phyloP scores from a whole-genome alignment of 2,329 filamentous ascomycete species.

The Coniochaeta ligniaria region DNA sequence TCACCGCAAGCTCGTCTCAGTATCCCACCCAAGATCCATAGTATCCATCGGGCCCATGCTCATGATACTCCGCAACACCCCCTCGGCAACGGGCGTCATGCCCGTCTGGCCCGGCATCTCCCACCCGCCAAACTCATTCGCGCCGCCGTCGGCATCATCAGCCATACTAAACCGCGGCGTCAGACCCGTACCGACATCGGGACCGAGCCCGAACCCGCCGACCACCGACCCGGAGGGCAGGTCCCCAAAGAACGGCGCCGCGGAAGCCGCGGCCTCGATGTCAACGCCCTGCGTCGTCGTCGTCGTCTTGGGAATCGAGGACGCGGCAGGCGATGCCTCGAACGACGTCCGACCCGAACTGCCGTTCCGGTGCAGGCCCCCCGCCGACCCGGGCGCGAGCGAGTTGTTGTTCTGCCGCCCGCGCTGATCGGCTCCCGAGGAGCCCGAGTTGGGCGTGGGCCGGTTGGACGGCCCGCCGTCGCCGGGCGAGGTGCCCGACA shows the following conservation, averaged over 20 bases:
- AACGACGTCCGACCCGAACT: slow-evolving; percentile 39
- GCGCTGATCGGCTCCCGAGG: slow-evolving; percentile 34
- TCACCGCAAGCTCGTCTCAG: not conserved
- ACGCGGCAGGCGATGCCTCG: slow-evolving; percentile 40
- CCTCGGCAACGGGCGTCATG: slow-evolving; percentile 50
- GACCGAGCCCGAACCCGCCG: slow-evolving; percentile 29
- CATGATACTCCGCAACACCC: slow-evolving; percentile 50
- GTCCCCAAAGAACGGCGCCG: slow-evolving; percentile 28
- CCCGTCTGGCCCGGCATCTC: slow-evolving; percentile 24
- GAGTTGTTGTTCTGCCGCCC: slow-evolving; percentile 8
- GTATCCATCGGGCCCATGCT: slow-evolving; percentile 53
- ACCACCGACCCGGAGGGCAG: slow-evolving; percentile 10
- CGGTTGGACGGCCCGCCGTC: slow-evolving; percentile 42
- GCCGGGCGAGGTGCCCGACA: slow-evolving; percentile 38
- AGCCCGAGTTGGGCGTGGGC: slow-evolving; percentile 54
- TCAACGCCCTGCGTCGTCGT: not conserved
- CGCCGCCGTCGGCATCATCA: not conserved
- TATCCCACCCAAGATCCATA: slow-evolving; percentile 41
- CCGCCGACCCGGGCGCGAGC: not conserved
- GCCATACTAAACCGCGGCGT: slow-evolving; percentile 25
- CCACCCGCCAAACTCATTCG: not conserved
- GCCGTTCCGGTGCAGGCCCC: slow-evolving; percentile 5
- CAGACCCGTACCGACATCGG: slow-evolving; percentile 18
- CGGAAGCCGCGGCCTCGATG: slow-evolving; percentile 8
- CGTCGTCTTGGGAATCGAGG: not conserved